Base-by-base conservation (phyloP, 306 rosid species). In the Elaeagnus macrophylla region DNA sequence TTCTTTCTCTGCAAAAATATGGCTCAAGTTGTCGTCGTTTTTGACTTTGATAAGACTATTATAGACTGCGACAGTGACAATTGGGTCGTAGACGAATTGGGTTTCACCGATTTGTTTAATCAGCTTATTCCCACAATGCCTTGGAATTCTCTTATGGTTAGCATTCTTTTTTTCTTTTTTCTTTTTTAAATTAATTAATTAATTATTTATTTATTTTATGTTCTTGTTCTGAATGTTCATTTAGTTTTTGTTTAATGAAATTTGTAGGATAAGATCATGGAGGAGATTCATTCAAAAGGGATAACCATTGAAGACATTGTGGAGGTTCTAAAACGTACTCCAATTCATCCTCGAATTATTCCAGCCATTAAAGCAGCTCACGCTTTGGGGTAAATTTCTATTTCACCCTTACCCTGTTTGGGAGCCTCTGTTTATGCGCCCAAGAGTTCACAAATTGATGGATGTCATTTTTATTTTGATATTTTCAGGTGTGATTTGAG, bases 91-190 rank as follows among this genome's bases (percentile, higher is more conserved):
- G 94, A 88, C 7, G 88, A 74, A 13, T 61, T 88, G 50, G 91
- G 88, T 52, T 65, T 58, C 35, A 80, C 88, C 1, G 84, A 84
- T 55, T 75, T 75, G 70, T 88, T 82, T 79, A 78, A 84, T 38
- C 55, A 68, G 1, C 84, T 88, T 12, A 82, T 76, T 59, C 86
- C 88, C 16, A 74, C 91, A 59, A 82, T 88, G 94, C 88, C 94
- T 6, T 88, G 94, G 96, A 88, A 88, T 65, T 80, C 88, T 47
- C 76, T 84, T 71, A 88, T 88, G 94, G 96, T 86, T 61, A 32
- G 5, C 39, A 50, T 2, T 18, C 37, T 47, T 50, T n/a, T 3
- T 36, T 7, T 10, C 51, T 20, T 8, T 2, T 12, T 0, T 39
- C 2, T 10, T 1, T 3, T 11, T 1, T 12, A 12, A 20, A n/a